phyloP scores from a whole-genome alignment of 2,329 filamentous ascomycete genomes.

The Fusarium anthophilum region DNA sequence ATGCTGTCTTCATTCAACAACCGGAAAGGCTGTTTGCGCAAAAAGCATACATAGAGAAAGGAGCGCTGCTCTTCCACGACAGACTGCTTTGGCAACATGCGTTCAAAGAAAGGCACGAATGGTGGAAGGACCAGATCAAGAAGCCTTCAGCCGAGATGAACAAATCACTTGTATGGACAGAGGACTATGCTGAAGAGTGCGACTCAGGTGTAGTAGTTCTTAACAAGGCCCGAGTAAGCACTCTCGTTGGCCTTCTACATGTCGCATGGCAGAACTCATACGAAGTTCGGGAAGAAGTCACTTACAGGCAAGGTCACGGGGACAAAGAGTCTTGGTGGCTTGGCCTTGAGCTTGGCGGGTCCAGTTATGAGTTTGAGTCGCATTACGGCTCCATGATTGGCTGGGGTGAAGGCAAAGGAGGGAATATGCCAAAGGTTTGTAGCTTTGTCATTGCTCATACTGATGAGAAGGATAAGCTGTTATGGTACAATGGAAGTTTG shows the following conservation, averaged over 20 bases:
- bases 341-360: constrained; percentile 51
- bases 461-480: constrained; percentile 47
- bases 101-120: constrained; percentile 46
- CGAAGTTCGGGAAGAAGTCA: constrained; percentile 50
- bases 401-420: constrained; percentile 31
- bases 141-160: constrained; percentile 45
- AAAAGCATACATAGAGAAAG: constrained; percentile 42
- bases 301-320: constrained; percentile 52
- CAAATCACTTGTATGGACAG: constrained; percentile 49
- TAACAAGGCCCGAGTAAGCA: constrained; percentile 48
- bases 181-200: constrained; percentile 52
- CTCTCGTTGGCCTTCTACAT: constrained; percentile 52
- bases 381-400: constrained; percentile 54
- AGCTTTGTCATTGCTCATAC: constrained; percentile 53
- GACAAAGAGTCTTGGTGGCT: constrained; percentile 59
- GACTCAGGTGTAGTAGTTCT: constrained; percentile 54
- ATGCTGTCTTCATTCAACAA: constrained; percentile 50
- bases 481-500: constrained; percentile 56
- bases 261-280: constrained; percentile 54
- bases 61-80: constrained; percentile 53
- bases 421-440: constrained; percentile 42
- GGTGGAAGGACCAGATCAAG: constrained; percentile 50
- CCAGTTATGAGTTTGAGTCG: constrained; percentile 50
- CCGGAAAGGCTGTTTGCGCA: constrained; percentile 48
- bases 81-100: constrained; percentile 49